Base-by-base conservation (phyloP, 495 filamentous ascomycete genomes). In the Penicilliopsis zonata region DNA sequence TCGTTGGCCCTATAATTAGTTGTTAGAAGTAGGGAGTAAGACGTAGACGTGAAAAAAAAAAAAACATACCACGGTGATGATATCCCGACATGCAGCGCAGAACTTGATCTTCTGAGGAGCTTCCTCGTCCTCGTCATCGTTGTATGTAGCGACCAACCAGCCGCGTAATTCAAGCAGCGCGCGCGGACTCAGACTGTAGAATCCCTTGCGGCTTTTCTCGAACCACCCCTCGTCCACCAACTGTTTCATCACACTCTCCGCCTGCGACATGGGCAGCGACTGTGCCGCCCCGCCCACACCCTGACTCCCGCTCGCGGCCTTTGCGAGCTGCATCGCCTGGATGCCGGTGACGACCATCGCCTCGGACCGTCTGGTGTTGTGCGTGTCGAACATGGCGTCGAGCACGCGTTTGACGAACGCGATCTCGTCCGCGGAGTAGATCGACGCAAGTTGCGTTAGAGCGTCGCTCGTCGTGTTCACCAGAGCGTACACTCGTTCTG, bases 391-490 rank as follows among this genome's bases (percentile, higher is more conserved):
- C 77, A 98, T 94, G 40, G 70, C 76, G 53, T 96, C 88, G 0
- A 98, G 74, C 10, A 96, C 49, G 1, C 90, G 63, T 58, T 92
- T 86, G 35, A 96, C 67, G 52, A 80, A 98, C 8, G 82, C 71
- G 21, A 96, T 85, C 58, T 96, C 87, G 36, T 96, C 92, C 13
- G 82, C 57, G 0, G 74, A 63, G 49, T 78, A 76, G 0, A 68
- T 72, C 1, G 90, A 96, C n/a, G 85, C 84, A 15, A 94, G 64
- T 50, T 94, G 87, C 1, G 82, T 90, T 8, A 85, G 47, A 1
- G 77, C 59, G 52, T 96, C 90, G 37, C 76, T 82, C 14, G 77
- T 81, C 2, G 80, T 83, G 53, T 98, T 98, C n/a, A 94, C 76
- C 7, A 95, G 69, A 1, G 81, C 82, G 46, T 74, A 94, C 0